Evolutionary conservation across 129 eudicot genomes (phyloP).

Genomic region (Deinandra increscens): DNA sequence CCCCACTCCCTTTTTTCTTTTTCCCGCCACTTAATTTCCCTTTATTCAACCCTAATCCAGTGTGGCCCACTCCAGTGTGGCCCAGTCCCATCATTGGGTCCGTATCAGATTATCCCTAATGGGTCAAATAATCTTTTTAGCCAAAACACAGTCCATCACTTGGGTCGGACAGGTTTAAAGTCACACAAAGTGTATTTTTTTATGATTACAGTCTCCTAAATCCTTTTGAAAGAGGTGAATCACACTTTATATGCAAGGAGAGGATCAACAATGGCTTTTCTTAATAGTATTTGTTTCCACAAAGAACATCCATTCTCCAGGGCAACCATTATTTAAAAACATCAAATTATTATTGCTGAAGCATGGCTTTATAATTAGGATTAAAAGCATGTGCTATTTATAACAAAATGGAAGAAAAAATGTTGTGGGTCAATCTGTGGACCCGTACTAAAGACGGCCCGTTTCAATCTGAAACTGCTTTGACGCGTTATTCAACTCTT

Average conservation of each 20-base stretch:
- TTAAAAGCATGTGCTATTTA: neutral
- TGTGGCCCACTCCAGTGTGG: no score
- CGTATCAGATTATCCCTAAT: neutral
- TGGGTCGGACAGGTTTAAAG: neutral
- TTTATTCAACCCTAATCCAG: no score
- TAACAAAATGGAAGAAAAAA: neutral
- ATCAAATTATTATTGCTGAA: neutral
- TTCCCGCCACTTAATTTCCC: no score
- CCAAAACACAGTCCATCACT: neutral
- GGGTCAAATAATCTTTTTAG: neutral
- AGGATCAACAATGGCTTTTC: neutral
- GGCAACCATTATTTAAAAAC: neutral
- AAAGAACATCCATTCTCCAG: neutral
- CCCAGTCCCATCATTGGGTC: no score
- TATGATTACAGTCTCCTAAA: neutral
- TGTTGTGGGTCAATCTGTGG: neutral
- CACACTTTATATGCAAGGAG: slow-evolving; percentile 2
- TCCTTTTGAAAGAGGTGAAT: neutral
- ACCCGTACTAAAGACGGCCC: neutral
- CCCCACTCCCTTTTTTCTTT: no score
- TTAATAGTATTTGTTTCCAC: neutral
- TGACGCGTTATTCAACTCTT: neutral
- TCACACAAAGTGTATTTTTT: neutral
- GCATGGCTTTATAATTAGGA: neutral
- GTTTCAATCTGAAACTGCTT: neutral